These are phyloP conservation scores for Hyaloperonospora brassicae DNA, from an alignment of 352 stramenopile genomes.

Conservation along the genomic window DNA sequence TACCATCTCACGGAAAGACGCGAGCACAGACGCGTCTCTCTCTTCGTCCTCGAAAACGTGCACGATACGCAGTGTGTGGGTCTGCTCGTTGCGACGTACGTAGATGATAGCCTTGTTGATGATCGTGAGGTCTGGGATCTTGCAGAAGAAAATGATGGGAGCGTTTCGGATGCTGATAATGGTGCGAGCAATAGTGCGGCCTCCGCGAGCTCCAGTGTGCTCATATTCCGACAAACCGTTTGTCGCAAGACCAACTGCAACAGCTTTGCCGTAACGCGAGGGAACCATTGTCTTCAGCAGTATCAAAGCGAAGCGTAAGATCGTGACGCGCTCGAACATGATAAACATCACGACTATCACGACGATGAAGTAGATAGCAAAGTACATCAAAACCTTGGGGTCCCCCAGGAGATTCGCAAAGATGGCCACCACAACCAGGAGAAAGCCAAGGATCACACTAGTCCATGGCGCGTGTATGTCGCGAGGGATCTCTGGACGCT, in stretches of 20 bases:
- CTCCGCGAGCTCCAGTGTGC: constrained; percentile 36
- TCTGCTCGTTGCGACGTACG: constrained; percentile 82
- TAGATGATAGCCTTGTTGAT: constrained; percentile 89
- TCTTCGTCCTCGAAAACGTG: constrained; percentile 47
- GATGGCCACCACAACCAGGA: constrained; percentile 51
- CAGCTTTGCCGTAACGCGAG: constrained; percentile 24
- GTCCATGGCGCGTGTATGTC: constrained; percentile 53
- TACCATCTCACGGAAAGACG: neutral
- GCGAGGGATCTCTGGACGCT: constrained; percentile 62
- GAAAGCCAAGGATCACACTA: constrained; percentile 20
- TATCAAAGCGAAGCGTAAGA: constrained; percentile 64
- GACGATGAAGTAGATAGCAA: constrained; percentile 74
- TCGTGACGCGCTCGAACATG: constrained; percentile 82
- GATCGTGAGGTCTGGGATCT: constrained; percentile 73
- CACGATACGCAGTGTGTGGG: constrained; percentile 75
- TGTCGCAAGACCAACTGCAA: constrained; percentile 1
- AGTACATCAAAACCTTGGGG: constrained; percentile 76
- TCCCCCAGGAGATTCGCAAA: constrained; percentile 79
- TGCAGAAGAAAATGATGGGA: constrained; percentile 86
- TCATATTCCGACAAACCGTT: constrained; percentile 5
- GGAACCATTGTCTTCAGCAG: constrained; percentile 51
- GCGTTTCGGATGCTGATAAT: constrained; percentile 41
- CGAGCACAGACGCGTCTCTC: constrained; percentile 6
- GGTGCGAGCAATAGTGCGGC: constrained; percentile 35
- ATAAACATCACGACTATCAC: constrained; percentile 66